Percentiles rank a stretch among this genome's conserved stretches.
Conservation (phyloP, 2,329 filamentous ascomycete genomes). For the Decorospora gaudefroyi region DNA sequence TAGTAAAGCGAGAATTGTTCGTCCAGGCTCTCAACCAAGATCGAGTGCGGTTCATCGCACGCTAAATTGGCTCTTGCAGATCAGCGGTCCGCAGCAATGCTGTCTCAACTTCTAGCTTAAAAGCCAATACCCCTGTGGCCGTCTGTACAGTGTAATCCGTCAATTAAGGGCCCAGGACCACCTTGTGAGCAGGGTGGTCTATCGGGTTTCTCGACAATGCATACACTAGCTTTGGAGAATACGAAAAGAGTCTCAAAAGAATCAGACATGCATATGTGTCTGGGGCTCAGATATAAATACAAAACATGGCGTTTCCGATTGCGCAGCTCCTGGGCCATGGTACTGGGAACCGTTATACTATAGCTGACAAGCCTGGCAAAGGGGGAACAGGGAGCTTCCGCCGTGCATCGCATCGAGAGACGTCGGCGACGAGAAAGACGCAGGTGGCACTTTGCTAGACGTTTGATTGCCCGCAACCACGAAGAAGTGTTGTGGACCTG, state of each 20-base stretch:
- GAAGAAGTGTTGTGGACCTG: constrained; percentile 17
- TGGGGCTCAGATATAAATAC: constrained; percentile 5
- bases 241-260: constrained; percentile 2
- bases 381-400: constrained; percentile 8
- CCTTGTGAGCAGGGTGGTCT: no score
- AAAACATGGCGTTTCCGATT: constrained; percentile 24
- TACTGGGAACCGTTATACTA: constrained; percentile 28
- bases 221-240: constrained; percentile 3
- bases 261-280: constrained; percentile 4
- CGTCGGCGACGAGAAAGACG: constrained; percentile 24
- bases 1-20: no score
- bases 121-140: no score
- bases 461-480: constrained; percentile 14
- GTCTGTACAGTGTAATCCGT: no score
- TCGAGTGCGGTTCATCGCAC: no score
- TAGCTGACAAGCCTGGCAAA: constrained; percentile 2
- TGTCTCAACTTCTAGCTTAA: no score
- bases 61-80: no score
- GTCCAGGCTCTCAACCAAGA: no score
- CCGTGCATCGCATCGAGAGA: constrained; percentile 11
- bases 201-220: no score
- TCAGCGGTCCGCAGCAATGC: no score
- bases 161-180: no score
- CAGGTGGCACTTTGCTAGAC: constrained; percentile 18
- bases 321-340: constrained; percentile 19